Conservation (phyloP, 176 grass and related monocot genomes). For the Oryza nivara region DNA sequence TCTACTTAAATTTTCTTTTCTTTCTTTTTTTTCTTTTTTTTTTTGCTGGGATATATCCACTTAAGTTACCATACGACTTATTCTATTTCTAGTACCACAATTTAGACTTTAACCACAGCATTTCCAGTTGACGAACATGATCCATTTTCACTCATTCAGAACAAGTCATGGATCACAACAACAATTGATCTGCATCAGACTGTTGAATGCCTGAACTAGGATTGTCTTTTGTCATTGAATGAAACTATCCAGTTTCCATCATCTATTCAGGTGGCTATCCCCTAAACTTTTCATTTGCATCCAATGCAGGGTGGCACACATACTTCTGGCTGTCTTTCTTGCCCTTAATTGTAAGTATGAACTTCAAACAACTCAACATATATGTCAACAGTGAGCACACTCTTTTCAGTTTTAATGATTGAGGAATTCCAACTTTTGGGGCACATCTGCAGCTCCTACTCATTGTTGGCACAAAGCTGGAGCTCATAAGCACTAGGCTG, state of each 20-base stretch:
- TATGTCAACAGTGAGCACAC: neutral
- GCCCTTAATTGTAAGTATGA: slow-evolving; percentile 73
- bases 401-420: slow-evolving; percentile 9
- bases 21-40: no score
- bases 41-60: neutral
- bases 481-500: slow-evolving; percentile 55
- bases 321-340: slow-evolving; percentile 80
- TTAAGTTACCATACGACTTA: neutral
- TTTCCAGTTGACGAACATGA: neutral
- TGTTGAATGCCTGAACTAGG: no score
- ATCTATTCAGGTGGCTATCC: neutral
- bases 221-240: neutral
- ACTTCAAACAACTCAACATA: neutral
- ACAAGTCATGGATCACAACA: neutral
- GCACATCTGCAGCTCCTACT: slow-evolving; percentile 53
- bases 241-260: neutral
- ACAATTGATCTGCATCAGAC: neutral
- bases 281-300: slow-evolving; percentile 6
- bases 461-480: slow-evolving; percentile 63
- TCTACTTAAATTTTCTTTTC: neutral
- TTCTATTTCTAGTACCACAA: neutral
- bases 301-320: slow-evolving; percentile 77
- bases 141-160: neutral
- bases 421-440: neutral
- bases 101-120: neutral